Base-by-base conservation (phyloP, 306 rosid genomes). In the Gastrolobium villosum region DNA sequence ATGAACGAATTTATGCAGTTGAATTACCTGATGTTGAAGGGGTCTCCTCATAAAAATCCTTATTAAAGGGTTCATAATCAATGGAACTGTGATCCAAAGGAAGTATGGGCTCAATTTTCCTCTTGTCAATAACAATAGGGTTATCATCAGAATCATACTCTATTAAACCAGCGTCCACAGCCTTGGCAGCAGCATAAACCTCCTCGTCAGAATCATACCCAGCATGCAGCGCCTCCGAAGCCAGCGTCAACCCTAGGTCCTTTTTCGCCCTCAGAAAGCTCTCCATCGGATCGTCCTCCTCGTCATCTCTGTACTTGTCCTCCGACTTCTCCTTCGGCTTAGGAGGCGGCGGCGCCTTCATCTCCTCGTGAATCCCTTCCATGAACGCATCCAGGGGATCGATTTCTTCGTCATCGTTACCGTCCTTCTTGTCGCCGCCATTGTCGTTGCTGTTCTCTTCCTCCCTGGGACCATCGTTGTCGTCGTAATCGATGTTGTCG, bases 111-210 rank as follows among this genome's bases (percentile, higher is more conserved):
- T 95, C 99, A 74, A 95, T 95, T 73, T 89, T 91, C 91, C 83
- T 95, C 90, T 86, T 93, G 53, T 95, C 99, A 6, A 86, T 1
- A 73, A 95, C 85, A 30, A 92, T 54, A 35, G 94, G 92, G 80
- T 95, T 95, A 80, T 95, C 99, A 56, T 95, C 99, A 5, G 98
- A 91, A 81, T 95, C 98, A 61, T 95, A 95, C 84, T 95, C 99
- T 13, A 95, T 0, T 94, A 88, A 36, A 53, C 98, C 99, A 6
- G 98, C 99, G 53, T 95, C 99, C 2, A 95, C 91, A 3, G 97
- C 98, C 79, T 95, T 95, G 0, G 99, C 99, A 6, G 99, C 99
- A 0, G 99, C 99, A 74, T 95, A 95, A 61, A 95, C 99, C 92
- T 95, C 99, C 77, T 95, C 98, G 10, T 95, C 99, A 8, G 99